A percentile compares a stretch with the other conserved stretches of the same genome.
Evolutionary conservation across 257 asterid genomes (phyloP).

Genomic region (Penstemon davidsonii): DNA sequence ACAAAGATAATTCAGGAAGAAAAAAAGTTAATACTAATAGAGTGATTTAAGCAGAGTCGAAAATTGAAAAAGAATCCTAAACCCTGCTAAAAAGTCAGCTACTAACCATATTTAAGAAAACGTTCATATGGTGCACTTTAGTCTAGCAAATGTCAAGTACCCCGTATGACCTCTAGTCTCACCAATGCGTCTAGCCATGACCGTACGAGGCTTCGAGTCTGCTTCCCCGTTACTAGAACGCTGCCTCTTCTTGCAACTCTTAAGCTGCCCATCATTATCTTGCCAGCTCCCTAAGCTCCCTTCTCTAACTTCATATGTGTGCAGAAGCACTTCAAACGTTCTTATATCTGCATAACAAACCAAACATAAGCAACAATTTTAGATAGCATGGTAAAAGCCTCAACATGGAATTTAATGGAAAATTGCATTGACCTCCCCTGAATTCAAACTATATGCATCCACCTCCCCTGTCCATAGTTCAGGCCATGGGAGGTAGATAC

Average conservation of each 20-base stretch:
- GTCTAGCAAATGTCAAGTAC: conserved; percentile 90
- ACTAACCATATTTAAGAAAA: neutral
- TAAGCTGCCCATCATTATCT: conserved; percentile 45
- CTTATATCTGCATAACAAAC: conserved; percentile 57
- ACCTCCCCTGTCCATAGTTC: too few species aligned
- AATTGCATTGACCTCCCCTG: too few species aligned
- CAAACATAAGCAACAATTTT: conserved; percentile 16
- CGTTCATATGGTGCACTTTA: conserved; percentile 44
- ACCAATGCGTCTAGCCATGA: conserved; percentile 65
- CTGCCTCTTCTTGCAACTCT: conserved; percentile 70
- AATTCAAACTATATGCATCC: too few species aligned
- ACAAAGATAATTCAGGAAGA: too few species aligned
- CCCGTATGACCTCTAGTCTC: conserved; percentile 96
- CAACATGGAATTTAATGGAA: too few species aligned
- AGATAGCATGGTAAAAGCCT: neutral
- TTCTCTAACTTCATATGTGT: conserved; percentile 76
- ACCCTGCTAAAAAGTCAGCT: neutral
- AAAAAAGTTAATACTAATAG: too few species aligned
- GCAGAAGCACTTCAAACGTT: conserved; percentile 88
- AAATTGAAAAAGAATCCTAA: neutral
- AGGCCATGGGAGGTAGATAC: too few species aligned
- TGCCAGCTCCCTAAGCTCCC: conserved; percentile 56
- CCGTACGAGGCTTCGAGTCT: conserved; percentile 37
- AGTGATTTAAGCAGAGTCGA: neutral
- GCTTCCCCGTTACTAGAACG: conserved; percentile 50